Base-by-base conservation (phyloP, 2,329 filamentous ascomycete genomes). In the Xylariaceae sp. region DNA sequence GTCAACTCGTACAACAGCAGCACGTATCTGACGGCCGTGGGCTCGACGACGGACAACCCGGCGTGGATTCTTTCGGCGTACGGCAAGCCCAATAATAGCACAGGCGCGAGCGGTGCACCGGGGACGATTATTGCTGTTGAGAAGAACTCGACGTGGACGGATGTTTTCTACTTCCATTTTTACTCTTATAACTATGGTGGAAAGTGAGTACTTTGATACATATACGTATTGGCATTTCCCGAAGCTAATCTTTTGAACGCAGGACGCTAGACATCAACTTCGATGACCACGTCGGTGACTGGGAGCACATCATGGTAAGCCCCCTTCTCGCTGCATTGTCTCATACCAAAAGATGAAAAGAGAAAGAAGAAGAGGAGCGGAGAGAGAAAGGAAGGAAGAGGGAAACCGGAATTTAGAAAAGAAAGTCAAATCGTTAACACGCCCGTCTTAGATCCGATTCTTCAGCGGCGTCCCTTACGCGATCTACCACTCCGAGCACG, bases 131-230 rank as follows among this genome's bases (percentile, higher is more conserved):
- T 49, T 16, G 47, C 47, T 17, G 47, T 47, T 11, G 47, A 49
- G 47, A 49, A 49, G 47, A 49, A 49, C 32, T 29, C 40, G 19
- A 46, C 47, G 5, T 42, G 39, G 4, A 49, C 44, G 4, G 47
- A 49, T 17, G 47, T 49, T 22, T 49, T 49, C 20, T 49, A 49
- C 40, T 49, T 49, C 40, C 47, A 49, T 23, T 49, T 49, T 35
- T 49, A 49, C 23, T 47, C 43, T 12, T 49, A 46, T 11, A 47
- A 49, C 12, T 49, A 47, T 17, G 47, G 47, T 23, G 47, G 47
- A 20, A 49, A 49, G 47, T 49, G 22, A 45, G 46, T 25, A 42
- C 6, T 4, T 21, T 20, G 3, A 16, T 11, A n/a, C n/a, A n/a
- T n/a, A n/a, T n/a, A n/a, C n/a, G n/a, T n/a, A n/a, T n/a, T n/a